Base-by-base conservation (phyloP, 495 filamentous ascomycete species). In the Xylaria curta region DNA sequence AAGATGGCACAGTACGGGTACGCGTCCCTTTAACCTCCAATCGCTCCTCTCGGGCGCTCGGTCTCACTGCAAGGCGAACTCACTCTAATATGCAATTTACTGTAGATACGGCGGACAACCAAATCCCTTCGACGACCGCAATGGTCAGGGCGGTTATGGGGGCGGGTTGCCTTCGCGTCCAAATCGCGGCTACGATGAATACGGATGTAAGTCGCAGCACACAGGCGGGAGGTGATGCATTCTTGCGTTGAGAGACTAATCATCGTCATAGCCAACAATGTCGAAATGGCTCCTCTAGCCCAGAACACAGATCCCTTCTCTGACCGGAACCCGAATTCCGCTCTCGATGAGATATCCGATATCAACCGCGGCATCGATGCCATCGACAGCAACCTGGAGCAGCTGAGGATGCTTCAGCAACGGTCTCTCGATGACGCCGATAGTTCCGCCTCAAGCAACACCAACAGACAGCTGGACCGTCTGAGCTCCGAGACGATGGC, bases 261-360 rank as follows among this genome's bases (percentile, higher is more conserved):
- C 77, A 44, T 71, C 53, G 44, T 56, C 59, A 60, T 71, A 83
- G 85, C 77, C 66, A 80, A 82, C 76, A 84, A 86, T 64, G 83
- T 88, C 82, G 92, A 93, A 81, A 91, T 93, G 91, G 79, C 81
- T 51, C 84, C 89, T 33, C 81, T 92, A 8, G 70, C 80, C 49
- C 78, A 81, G 75, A 88, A 89, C 66, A 82, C 80, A 10, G 74
- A 79, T 54, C 78, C 81, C 58, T 81, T 83, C 69, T 81, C 78
- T 61, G 80, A 82, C 15, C 74, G 73, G 68, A 90, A 91, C 72
- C 89, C 92, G 28, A 94, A 91, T 76, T 87, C 88, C 51, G 90
- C 97, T 75, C 86, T 98, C 59, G 92, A 96, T 81, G 92, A 97
- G 78, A 94, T 93, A 83, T 85, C 87, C 26, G 88, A 91, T 51